A percentile compares a stretch with the other conserved stretches of the same genome.
Evolutionary conservation across 306 rosid species (phyloP).

Genomic region (Acacia confusa): DNA sequence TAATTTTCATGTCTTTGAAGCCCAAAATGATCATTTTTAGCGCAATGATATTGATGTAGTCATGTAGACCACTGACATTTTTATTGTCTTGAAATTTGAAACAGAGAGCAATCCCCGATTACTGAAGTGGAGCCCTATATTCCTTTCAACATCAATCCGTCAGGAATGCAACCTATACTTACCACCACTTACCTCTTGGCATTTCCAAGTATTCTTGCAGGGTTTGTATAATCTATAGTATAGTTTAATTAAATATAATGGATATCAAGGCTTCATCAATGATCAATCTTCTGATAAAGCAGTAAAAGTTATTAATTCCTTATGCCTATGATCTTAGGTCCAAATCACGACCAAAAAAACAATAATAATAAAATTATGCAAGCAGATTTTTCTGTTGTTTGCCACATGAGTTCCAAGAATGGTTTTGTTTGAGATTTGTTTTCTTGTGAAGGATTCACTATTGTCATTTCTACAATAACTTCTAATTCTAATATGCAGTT

Average conservation of each 20-base stretch:
- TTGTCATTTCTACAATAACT: conserved; percentile 31
- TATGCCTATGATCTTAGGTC: conserved; percentile 13
- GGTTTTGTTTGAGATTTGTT: conserved; percentile 9
- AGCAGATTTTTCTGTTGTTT: conserved; percentile 19
- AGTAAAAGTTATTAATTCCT: conserved; percentile 14
- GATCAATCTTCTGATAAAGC: not conserved
- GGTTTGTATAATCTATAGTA: conserved; percentile 44
- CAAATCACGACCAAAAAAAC: not conserved
- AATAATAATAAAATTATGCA: not conserved
- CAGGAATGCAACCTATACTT: conserved; percentile 99
- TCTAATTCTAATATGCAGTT: conserved; percentile 51
- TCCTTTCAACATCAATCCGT: conserved; percentile 93
- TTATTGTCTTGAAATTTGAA: conserved; percentile 40
- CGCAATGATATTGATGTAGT: conserved; percentile 27
- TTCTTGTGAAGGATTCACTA: conserved; percentile 11
- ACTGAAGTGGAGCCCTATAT: conserved; percentile 99
- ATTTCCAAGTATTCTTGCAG: conserved; percentile 81
- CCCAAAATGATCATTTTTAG: conserved; percentile 28
- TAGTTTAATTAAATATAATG: not conserved
- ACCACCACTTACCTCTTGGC: conserved; percentile 95
- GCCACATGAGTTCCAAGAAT: not conserved
- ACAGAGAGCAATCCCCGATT: conserved; percentile 88
- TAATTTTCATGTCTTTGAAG: conserved; percentile 28
- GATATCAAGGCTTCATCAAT: conserved; percentile 3
- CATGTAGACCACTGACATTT: conserved; percentile 34